Base-by-base conservation (phyloP, 805 yeast species). In the Teunomyces kruisii region DNA sequence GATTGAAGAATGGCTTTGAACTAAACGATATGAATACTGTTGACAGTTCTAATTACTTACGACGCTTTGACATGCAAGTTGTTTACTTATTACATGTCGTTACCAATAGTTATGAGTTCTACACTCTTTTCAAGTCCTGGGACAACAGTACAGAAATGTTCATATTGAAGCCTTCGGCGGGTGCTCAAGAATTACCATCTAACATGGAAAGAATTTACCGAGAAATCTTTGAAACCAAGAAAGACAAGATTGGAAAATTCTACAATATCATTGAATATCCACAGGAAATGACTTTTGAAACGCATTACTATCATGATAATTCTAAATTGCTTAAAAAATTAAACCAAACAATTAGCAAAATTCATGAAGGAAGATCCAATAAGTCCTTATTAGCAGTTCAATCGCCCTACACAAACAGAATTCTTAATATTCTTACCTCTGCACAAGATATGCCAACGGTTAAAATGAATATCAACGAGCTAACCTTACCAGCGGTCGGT, bases 1-100 rank as follows among this genome's bases (percentile, higher is more conserved):
- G 97, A 24, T 68, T 94, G 46, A 90, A 88, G 54, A 76, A 78
- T 47, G 99, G 99, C 0, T 95, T 95, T 63, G 80, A 85, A 10
- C 58, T 78, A 45, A 79, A 79, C 41, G 82, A 83, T 61, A 61
- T 79, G 44, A 63, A 80, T 29, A 67, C 69, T 24, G 66, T 76
- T 5, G 78, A 80, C 4, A 61, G 77, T 10, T 73, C 70, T 3
- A 49, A 47, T 35, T 88, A 89, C 55, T 65, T 89, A 51, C 65
- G 70, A 40, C 65, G 74, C 30, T 80, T 84, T 52, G 63, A 70
- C 5, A 70, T 84, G 72, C 83, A 79, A 33, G 67, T 83, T 9
- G 66, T 84, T 3, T 87, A 86, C 55, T 56, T 89, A 42, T 70
- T 85, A 29, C 96, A 90, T 58, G 66, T 85, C 42, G 76, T 76